Percentiles rank a stretch among this genome's conserved stretches.
Conservation (phyloP, 2,329 filamentous ascomycete genomes). For the Aspergillus proliferans region DNA sequence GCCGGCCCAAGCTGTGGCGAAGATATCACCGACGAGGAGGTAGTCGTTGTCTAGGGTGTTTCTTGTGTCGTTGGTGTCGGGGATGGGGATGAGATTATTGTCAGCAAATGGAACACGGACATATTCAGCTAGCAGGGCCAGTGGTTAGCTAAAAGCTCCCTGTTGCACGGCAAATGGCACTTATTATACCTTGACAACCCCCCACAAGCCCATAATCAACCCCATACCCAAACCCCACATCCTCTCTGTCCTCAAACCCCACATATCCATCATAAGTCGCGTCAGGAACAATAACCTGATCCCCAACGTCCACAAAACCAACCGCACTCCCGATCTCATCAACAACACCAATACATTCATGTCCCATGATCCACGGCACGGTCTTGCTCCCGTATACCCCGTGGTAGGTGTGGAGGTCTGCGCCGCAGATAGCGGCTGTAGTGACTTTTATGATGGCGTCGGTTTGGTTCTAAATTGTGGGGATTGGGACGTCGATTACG, state of each 20-base stretch:
- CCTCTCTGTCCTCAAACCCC: neutral
- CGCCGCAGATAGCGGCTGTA: constrained; percentile 30
- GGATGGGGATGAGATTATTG: constrained; percentile 9
- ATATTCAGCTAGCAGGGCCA: constrained; percentile 10
- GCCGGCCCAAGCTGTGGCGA: constrained; percentile 34
- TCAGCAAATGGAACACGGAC: constrained; percentile 13
- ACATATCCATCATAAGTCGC: constrained; percentile 4
- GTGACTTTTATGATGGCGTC: constrained; percentile 35
- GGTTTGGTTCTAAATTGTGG: constrained; percentile 13
- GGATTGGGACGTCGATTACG: constrained; percentile 17
- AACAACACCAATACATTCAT: constrained; percentile 17
- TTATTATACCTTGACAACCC: neutral
- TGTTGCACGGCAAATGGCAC: neutral
- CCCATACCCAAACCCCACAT: constrained; percentile 3
- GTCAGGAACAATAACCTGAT: constrained; percentile 16
- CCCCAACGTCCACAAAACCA: constrained; percentile 9
- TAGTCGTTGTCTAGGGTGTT: constrained; percentile 9
- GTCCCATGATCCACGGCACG: constrained; percentile 15
- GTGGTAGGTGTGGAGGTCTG: constrained; percentile 30
- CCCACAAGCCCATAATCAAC: constrained; percentile 1
- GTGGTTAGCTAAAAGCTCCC: no score
- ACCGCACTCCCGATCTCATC: constrained; percentile 11
- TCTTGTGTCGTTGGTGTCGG: neutral
- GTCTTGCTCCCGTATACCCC: constrained; percentile 15
- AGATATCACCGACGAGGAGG: constrained; percentile 31